A percentile compares a stretch with the other conserved stretches of the same genome.
phyloP scores from a whole-genome alignment of 208 protist genomes.

The Trypanosoma theileri region DNA sequence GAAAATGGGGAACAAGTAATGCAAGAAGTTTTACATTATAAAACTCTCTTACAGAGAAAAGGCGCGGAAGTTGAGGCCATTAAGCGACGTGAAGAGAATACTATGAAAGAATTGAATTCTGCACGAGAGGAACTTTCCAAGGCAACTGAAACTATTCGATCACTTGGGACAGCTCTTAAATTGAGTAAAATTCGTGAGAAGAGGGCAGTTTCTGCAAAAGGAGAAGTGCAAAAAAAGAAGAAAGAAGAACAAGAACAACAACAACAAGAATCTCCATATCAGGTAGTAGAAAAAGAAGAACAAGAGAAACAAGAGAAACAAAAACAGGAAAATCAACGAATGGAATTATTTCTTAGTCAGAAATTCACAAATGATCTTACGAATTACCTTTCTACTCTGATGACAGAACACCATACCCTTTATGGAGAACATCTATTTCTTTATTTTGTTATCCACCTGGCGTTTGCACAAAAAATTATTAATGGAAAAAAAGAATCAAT shows the following conservation, averaged over 20 bases:
- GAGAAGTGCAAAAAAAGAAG: background rate
- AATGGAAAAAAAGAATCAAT: background rate
- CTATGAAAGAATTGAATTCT: conserved; percentile 6
- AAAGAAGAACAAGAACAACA: background rate
- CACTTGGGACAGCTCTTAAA: conserved; percentile 9
- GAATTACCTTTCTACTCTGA: background rate
- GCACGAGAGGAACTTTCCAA: conserved; percentile 4
- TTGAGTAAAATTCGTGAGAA: conserved; percentile 22
- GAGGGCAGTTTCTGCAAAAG: background rate
- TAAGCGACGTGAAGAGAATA: background rate
- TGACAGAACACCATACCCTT: background rate
- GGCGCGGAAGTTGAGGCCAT: background rate
- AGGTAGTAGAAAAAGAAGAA: background rate
- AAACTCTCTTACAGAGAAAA: conserved; percentile 4
- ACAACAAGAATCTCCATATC: background rate
- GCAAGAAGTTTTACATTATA: conserved; percentile 17
- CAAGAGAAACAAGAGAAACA: too few relatives aligned
- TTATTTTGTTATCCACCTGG: background rate
- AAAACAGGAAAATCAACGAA: too few relatives aligned
- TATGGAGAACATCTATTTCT: background rate
- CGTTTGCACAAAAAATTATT: background rate
- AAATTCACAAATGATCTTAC: background rate
- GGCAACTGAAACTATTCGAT: background rate
- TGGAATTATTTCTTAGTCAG: too few relatives aligned
- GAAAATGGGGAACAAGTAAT: background rate